Base-by-base conservation (phyloP, 306 rosid species). In the Ormosia emarginata region DNA sequence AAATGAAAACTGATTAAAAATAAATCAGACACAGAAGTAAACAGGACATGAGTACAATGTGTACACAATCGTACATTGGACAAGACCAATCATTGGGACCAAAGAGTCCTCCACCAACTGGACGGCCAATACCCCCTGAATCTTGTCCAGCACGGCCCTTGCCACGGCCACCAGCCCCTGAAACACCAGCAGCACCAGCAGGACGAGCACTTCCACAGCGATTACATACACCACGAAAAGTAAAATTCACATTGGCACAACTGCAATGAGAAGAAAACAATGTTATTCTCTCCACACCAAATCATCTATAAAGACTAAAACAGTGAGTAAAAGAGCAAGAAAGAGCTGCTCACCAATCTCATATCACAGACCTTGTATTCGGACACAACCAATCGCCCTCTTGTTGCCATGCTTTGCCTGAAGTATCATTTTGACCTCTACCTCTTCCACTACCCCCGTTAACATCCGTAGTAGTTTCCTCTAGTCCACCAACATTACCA, bases 331-430 rank as follows among this genome's bases (percentile, higher is more conserved):
- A 93, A 83, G 92, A 89, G 94, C 92, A 89, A 91, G 98, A 90
- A 90, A 79, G 93, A 89, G 94, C 94, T 82, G 95, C 98, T 95
- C 99, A 91, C 98, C 99, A 85, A 95, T 91, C 66, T 95, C 99
- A 93, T 90, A 95, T 89, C 98, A 95, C 98, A 93, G 97, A 95
- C 99, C 99, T 95, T 93, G 98, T 91, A 93, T 95, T 93, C 80
- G 95, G 99, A 85, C 99, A 95, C 84, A 84, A 40, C 98, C 99
- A 95, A 83, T 95, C 99, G 83, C 99, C 98, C 33, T 95, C 98
- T 83, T 93, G 98, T 83, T 92, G 99, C 98, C 99, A 95, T 17
- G 94, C 86, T 85, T 95, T 93, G 85, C 94, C 94, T 24, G 98
- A 56, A 84, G 88, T 77, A 87, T 94, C 97, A 80, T 64, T 86